Evolutionary conservation across 208 protist species (phyloP).

Genomic region (Leishmania tarentolae): DNA sequence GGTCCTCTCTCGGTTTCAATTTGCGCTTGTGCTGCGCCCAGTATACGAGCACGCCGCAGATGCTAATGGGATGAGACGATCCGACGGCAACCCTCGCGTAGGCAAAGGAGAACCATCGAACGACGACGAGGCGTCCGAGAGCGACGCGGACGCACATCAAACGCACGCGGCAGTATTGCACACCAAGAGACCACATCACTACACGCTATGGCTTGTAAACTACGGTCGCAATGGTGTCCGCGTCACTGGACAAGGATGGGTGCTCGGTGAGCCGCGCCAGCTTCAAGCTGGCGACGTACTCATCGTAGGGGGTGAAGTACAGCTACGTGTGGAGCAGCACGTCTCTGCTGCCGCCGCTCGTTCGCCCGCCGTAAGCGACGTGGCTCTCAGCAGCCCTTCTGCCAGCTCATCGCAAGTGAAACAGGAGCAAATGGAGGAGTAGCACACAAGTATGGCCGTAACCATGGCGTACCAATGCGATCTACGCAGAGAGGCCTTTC

Average conservation of each 20-base stretch:
- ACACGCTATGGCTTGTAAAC: conserved; percentile 66
- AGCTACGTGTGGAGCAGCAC: conserved; percentile 30
- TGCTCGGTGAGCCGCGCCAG: conserved; percentile 49
- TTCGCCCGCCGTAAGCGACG: neutral
- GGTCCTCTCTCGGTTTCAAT: conserved; percentile 59
- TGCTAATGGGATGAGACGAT: neutral
- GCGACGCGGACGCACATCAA: neutral
- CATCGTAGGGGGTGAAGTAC: conserved; percentile 41
- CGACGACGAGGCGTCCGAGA: conserved; percentile 16
- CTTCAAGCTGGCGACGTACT: conserved; percentile 43
- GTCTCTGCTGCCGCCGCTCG: conserved; percentile 3
- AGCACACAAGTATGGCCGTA: neutral
- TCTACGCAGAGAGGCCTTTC: neutral
- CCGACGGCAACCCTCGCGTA: neutral
- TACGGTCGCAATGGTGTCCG: conserved; percentile 73
- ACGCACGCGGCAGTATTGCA: conserved; percentile 18
- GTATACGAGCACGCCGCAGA: conserved; percentile 15
- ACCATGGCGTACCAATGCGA: neutral
- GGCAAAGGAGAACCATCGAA: neutral
- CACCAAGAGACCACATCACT: conserved; percentile 36
- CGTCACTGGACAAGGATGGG: conserved; percentile 19
- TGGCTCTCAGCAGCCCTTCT: neutral
- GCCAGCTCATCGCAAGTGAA: conserved; percentile 29
- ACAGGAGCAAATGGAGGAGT: conserved; percentile 21
- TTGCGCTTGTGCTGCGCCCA: conserved; percentile 48